These are phyloP conservation scores for Rhododendron mucronatum DNA, from an alignment of 148 eudicot genomes.

Conservation along the genomic window DNA sequence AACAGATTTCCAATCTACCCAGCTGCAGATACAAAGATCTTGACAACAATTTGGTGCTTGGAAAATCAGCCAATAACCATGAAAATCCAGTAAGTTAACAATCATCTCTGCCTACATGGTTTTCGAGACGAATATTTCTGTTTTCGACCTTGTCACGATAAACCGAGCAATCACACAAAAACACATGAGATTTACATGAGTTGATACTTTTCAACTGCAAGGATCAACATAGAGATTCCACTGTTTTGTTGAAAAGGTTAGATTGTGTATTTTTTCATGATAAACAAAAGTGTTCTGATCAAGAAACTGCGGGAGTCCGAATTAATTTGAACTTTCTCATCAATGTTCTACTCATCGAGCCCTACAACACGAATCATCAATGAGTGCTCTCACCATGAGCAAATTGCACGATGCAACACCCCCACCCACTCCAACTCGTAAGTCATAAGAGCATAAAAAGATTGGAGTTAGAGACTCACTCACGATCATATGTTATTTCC, in stretches of 20 bases:
- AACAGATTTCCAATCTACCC: constrained; percentile 55
- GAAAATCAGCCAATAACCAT: constrained; percentile 23
- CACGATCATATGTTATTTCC: too few species aligned
- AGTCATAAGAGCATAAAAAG: too few species aligned
- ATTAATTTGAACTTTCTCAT: not conserved
- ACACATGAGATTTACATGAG: too few species aligned
- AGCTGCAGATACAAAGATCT: constrained; percentile 60
- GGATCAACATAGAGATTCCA: not conserved
- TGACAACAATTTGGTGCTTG: constrained; percentile 28
- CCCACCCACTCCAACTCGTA: too few species aligned
- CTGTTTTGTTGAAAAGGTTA: not conserved
- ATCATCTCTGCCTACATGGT: not conserved
- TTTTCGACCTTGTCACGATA: not conserved
- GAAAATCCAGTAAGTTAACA: constrained; percentile 44
- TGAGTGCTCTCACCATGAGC: not conserved
- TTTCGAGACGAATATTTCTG: not conserved
- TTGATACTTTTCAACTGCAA: too few species aligned
- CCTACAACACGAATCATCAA: too few species aligned
- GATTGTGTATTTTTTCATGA: too few species aligned
- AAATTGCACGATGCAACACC: too few species aligned
- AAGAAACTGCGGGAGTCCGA: too few species aligned
- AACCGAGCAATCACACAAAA: not conserved
- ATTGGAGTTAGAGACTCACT: too few species aligned
- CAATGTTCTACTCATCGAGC: too few species aligned
- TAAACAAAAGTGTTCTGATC: too few species aligned